Evolutionary conservation across 345 rosid species (phyloP), one percentile per base, ranked within the genome.

Genomic region (Camelina sativa): DNA sequence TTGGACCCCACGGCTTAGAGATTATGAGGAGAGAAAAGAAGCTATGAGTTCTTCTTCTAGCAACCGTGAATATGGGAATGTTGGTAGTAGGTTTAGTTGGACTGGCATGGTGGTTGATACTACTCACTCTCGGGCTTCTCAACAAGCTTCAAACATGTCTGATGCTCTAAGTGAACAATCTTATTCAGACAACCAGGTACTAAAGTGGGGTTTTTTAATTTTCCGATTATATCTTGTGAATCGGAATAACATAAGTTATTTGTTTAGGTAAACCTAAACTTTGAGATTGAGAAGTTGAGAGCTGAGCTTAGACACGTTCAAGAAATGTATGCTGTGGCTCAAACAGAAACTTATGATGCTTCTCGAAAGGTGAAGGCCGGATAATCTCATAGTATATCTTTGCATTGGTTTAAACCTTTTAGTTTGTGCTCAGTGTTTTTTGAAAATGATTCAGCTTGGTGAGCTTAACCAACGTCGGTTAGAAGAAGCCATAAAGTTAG

Each of bases 231-330:
- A 22, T 48, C 62, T 55, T 37, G 61, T 71, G 12, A 48, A 57
- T 7, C 20, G 6, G 32, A 23, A 11, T 13, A 19, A 60, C 19
- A 40, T 8, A 56, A 48, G 44, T 23, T 37, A 13, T 25, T 2
- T 55, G 22, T 62, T 76, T 87, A 92, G 98, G 85, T 43, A 56
- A 76, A 82, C 58, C 55, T 88, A 56, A 81, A 77, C 83, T 87
- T 82, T 73, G 98, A 93, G 92, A 68, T 93, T 71, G 97, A 93
- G 83, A 91, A 87, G 84, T 86, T 93, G 74, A 91, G 89, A 84
- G 79, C 75, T 78, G 97, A 91, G 82, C 96, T 93, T 37, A 91
- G 92, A 80, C 96, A 91, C 44, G 82, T 71, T 71, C 91, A 80
- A 67, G 96, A 89, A 62, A 88, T 89, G 85, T 85, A 91, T 71